phyloP scores from a whole-genome alignment of 176 grass and related monocot genomes.

The Musa troglodytarum region DNA sequence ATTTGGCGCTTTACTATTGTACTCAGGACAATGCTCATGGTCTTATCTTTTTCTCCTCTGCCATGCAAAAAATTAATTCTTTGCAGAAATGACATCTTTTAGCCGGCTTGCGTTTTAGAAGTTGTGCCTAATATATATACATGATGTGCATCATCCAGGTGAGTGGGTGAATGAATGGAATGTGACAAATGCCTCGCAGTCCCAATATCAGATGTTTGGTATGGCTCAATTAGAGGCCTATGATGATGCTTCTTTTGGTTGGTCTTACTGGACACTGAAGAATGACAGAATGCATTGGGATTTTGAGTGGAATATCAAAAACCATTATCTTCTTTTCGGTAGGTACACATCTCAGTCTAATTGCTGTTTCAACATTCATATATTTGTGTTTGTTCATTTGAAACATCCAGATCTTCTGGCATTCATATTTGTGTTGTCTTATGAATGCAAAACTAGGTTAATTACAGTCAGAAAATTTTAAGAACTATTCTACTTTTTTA shows the following conservation, averaged over 20 bases:
- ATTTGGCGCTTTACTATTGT: no score
- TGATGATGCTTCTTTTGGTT: slow-evolving; percentile 76
- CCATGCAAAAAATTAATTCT: not conserved
- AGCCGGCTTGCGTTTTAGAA: not conserved
- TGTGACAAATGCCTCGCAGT: slow-evolving; percentile 44
- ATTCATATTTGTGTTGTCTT: no score
- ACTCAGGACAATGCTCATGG: not conserved
- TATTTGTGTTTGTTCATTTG: not conserved
- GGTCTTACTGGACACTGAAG: slow-evolving; percentile 84
- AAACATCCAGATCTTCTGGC: no score
- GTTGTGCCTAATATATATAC: not conserved
- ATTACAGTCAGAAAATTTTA: no score
- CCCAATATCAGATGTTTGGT: slow-evolving; percentile 73
- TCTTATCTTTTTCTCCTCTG: not conserved
- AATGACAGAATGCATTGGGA: slow-evolving; percentile 76
- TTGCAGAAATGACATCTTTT: not conserved
- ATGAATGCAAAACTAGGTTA: no score
- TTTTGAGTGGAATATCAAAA: slow-evolving; percentile 73
- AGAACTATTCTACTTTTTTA: no score
- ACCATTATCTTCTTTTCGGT: slow-evolving; percentile 54
- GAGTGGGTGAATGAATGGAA: slow-evolving; percentile 99
- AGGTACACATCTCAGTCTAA: slow-evolving; percentile 4
- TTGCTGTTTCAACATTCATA: not conserved
- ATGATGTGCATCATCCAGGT: slow-evolving; percentile 32
- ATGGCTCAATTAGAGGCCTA: slow-evolving; percentile 67